Evolutionary conservation across 768 basidiomycete species (phyloP), one percentile per base, ranked within the genome.

Genomic region (Pleurotus sapidus): DNA sequence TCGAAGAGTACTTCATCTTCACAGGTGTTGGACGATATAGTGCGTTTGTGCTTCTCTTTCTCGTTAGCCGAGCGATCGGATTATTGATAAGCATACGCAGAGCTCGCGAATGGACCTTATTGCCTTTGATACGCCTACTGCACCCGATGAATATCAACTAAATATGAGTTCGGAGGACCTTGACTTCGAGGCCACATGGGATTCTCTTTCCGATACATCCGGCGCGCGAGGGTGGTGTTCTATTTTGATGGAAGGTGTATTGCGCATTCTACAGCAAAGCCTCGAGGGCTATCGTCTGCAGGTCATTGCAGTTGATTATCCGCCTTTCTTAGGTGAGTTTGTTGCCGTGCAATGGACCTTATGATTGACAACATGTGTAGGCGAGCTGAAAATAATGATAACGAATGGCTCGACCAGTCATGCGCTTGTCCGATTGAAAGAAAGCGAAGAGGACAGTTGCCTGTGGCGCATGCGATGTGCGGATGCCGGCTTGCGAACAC

Each of bases 151-250:
- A 20, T 39, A 62, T 20, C 67, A 65, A 4, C 25, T 58, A 58
- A 37, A 49, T 39, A 23, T 59, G 49, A 43, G 55, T 14, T 57
- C 43, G 40, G 61, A 57, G 4, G 45, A 46, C 24, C 43, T 56
- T 24, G 77, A 81, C 55, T 89, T 92, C 63, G 77, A 81, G 61
- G 67, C 56, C 14, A 65, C 72, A 2, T 93, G 91, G 91, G 75
- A 84, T 49, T 64, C 72, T 2, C 71, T 83, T 42, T 74, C 78
- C 54, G 72, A 71, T 49, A 57, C 58, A 9, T 67, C 67, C 48
- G 74, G 74, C 64, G 67, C 73, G 30, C 80, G 89, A 53, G 91
- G 91, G 12, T 93, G 91, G 91, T 87, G 82, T 64, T 81, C 83
- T 58, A 72, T 66, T 4, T 73, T 82, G 20, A 72, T 84, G 49